phyloP scores from a whole-genome alignment of 164 flowering plant species.

The Nymphaea colorata region DNA sequence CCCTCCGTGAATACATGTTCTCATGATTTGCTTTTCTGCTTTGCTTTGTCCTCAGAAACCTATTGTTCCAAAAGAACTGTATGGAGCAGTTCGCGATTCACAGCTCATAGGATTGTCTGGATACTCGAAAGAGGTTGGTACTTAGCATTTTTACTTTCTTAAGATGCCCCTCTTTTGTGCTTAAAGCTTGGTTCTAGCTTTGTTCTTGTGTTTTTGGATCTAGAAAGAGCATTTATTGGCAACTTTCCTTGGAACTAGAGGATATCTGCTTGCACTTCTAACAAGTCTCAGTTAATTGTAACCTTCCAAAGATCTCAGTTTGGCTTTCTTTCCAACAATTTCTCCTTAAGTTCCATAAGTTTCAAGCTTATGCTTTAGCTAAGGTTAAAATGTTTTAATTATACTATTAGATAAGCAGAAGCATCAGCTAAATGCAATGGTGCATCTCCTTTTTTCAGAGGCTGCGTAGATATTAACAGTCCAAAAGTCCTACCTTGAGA shows the following conservation, averaged over 20 bases:
- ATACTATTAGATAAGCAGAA: too few relatives aligned
- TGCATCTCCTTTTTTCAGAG: too few relatives aligned
- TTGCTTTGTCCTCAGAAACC: slow-evolving; percentile 51
- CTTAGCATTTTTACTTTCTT: neutral
- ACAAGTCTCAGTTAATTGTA: neutral
- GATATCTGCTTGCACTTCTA: neutral
- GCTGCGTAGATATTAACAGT: too few relatives aligned
- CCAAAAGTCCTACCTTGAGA: too few relatives aligned
- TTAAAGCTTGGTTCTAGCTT: neutral
- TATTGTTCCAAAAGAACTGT: slow-evolving; percentile 59
- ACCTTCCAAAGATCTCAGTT: neutral
- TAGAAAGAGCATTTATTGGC: neutral
- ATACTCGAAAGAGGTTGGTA: slow-evolving; percentile 69
- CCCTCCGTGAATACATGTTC: neutral
- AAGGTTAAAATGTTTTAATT: too few relatives aligned
- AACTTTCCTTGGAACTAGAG: neutral
- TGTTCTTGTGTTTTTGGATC: neutral
- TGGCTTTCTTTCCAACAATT: neutral
- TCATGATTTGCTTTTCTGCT: neutral
- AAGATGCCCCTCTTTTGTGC: too few relatives aligned
- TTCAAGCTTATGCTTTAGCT: neutral
- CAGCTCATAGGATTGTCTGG: slow-evolving; percentile 88
- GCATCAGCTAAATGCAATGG: too few relatives aligned
- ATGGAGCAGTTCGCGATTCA: slow-evolving; percentile 72
- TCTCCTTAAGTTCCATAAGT: neutral